phyloP scores from a whole-genome alignment of 2,329 filamentous ascomycete species.

The Epichloe hybrida region DNA sequence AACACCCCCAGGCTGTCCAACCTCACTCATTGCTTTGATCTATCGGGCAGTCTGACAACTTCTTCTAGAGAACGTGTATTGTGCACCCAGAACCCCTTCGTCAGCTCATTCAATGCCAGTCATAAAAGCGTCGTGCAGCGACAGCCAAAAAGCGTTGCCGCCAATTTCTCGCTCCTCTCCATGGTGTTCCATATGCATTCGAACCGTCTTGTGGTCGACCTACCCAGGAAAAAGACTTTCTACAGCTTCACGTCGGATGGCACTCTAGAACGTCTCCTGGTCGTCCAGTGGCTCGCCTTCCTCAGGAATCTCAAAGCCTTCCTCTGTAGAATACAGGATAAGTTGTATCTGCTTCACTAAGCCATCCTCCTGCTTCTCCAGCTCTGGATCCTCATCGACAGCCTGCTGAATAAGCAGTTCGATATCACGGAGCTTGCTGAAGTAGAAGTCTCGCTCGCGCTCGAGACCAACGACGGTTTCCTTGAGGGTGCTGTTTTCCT shows the following conservation, averaged over 20 bases:
- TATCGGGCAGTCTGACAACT: background rate
- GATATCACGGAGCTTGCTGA: constrained; percentile 95
- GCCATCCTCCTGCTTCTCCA: constrained; percentile 87
- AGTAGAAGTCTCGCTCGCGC: constrained; percentile 97
- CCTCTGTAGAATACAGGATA: constrained; percentile 94
- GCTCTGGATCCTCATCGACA: constrained; percentile 79
- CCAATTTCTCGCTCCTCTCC: background rate
- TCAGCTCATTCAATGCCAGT: constrained; percentile 4
- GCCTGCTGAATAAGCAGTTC: constrained; percentile 88
- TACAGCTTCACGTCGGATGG: background rate
- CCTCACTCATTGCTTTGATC: background rate
- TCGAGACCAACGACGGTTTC: constrained; percentile 92
- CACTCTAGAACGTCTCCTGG: constrained; percentile 60
- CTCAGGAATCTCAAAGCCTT: constrained; percentile 78
- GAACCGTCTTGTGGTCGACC: background rate
- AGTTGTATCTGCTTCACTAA: constrained; percentile 92
- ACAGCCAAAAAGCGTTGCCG: background rate
- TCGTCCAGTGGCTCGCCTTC: constrained; percentile 60
- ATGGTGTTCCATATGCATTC: background rate
- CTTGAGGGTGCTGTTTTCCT: constrained; percentile 81
- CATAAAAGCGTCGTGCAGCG: constrained; percentile 2
- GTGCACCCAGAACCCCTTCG: background rate
- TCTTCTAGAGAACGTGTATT: constrained; percentile 1
- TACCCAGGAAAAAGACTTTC: background rate
- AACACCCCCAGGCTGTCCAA: too few species aligned